Percentiles rank a stretch among this genome's conserved stretches.
phyloP scores from a whole-genome alignment of 1,284 basidiomycete species.

The Rhodotorula sp. region DNA sequence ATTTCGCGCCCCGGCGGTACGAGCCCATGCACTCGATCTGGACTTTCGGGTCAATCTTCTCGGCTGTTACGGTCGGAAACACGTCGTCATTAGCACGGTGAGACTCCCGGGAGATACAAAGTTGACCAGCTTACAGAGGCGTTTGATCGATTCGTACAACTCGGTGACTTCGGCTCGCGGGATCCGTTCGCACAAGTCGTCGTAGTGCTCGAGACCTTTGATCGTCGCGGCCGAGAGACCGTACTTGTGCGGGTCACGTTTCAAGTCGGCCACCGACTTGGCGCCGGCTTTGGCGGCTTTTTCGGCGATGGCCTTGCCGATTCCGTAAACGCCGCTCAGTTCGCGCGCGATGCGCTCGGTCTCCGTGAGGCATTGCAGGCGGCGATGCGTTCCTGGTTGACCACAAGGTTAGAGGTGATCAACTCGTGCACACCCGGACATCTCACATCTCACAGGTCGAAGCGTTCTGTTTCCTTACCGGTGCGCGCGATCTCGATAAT shows the following conservation, averaged over 20 bases:
- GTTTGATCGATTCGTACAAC: constrained; percentile 69
- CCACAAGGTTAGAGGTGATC: constrained; percentile 56
- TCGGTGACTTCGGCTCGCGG: constrained; percentile 72
- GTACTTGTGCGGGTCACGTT: constrained; percentile 56
- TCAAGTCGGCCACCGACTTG: constrained; percentile 72
- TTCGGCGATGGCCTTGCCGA: constrained; percentile 56
- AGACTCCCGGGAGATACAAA: neutral
- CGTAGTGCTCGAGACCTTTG: constrained; percentile 70
- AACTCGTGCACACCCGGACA: constrained; percentile 51
- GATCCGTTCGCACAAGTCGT: constrained; percentile 78
- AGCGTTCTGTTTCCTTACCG: constrained; percentile 55
- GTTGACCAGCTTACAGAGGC: constrained; percentile 5
- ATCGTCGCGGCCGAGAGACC: constrained; percentile 63
- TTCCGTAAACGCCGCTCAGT: constrained; percentile 61
- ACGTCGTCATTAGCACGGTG: neutral
- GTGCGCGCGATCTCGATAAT: constrained; percentile 75
- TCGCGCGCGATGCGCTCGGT: neutral
- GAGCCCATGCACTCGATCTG: constrained; percentile 80
- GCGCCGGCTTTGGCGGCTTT: constrained; percentile 75
- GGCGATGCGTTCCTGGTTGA: constrained; percentile 61
- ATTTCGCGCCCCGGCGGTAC: constrained; percentile 63
- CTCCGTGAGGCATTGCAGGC: constrained; percentile 2
- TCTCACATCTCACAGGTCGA: too few relatives aligned
- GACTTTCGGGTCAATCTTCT: constrained; percentile 67
- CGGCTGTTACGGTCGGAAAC: constrained; percentile 54